Conservation (phyloP, 176 grass and related monocot genomes). For the Otatea glauca region DNA sequence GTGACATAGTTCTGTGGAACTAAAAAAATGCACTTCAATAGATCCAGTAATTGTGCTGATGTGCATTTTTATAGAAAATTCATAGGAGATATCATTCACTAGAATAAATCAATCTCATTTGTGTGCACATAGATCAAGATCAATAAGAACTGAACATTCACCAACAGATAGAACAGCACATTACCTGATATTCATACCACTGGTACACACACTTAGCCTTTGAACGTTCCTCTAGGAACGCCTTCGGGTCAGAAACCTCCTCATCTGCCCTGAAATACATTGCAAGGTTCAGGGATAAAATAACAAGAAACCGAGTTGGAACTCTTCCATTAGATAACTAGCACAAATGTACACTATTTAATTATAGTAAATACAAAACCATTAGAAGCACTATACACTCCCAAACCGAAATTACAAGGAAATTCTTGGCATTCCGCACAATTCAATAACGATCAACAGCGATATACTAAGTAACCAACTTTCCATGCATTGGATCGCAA, state of each 20-base stretch:
- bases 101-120: conserved; percentile 4
- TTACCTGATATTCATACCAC: conserved; percentile 75
- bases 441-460: conserved; percentile 6
- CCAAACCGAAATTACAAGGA: neutral
- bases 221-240: conserved; percentile 62
- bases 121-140: neutral
- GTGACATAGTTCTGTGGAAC: neutral
- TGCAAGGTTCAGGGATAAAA: neutral
- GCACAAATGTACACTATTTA: neutral
- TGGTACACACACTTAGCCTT: conserved; percentile 80
- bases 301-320: conserved; percentile 8
- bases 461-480: neutral
- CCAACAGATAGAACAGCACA: conserved; percentile 31
- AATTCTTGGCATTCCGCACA: neutral
- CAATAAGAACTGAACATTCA: neutral
- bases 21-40: neutral
- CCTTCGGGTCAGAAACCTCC: conserved; percentile 79
- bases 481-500: neutral
- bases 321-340: neutral
- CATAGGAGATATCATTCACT: conserved; percentile 2
- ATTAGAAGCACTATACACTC: neutral
- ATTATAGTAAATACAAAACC: neutral
- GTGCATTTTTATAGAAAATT: neutral
- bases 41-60: neutral
- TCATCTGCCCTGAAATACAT: conserved; percentile 74